These are phyloP conservation scores for Linnemannia schmuckeri DNA, from an alignment of 192 early-diverging fungal species.

Conservation along the genomic window DNA sequence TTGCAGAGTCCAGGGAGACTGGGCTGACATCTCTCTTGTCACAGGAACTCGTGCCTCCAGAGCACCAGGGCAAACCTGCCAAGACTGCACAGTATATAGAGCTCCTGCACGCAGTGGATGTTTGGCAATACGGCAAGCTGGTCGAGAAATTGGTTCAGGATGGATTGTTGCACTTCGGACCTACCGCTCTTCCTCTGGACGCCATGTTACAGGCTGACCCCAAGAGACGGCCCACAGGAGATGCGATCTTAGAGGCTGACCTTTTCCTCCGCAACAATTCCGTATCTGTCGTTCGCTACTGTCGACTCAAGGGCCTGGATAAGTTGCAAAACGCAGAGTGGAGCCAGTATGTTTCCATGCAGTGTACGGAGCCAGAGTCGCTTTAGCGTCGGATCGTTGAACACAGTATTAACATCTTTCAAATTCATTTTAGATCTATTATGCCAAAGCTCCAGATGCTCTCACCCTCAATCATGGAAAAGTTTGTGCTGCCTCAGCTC, in stretches of 20 bases:
- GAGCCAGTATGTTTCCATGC: conserved; percentile 36
- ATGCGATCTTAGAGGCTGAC: conserved; percentile 36
- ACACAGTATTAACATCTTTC: neutral
- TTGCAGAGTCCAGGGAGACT: conserved; percentile 23
- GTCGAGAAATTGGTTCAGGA: conserved; percentile 42
- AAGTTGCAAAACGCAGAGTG: conserved; percentile 44
- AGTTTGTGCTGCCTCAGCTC: conserved; percentile 50
- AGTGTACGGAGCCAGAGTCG: too few species aligned
- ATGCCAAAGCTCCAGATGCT: conserved; percentile 43
- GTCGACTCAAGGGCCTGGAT: conserved; percentile 52
- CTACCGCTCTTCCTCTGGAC: conserved; percentile 21
- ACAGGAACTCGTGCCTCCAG: conserved; percentile 44
- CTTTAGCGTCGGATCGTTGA: neutral
- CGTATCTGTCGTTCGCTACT: conserved; percentile 46
- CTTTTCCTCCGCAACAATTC: conserved; percentile 37
- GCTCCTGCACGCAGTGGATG: conserved; percentile 30
- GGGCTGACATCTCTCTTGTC: conserved; percentile 43
- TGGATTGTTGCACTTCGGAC: conserved; percentile 34
- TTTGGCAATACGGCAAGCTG: conserved; percentile 53
- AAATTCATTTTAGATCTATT: conserved; percentile 21
- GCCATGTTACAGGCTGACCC: conserved; percentile 32
- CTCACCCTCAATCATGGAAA: conserved; percentile 46
- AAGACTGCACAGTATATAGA: conserved; percentile 22
- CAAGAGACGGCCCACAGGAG: conserved; percentile 31
- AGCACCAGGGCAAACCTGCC: conserved; percentile 16